These are phyloP conservation scores for Solanum chilense DNA, from an alignment of 257 asterid species.

Conservation along the genomic window DNA sequence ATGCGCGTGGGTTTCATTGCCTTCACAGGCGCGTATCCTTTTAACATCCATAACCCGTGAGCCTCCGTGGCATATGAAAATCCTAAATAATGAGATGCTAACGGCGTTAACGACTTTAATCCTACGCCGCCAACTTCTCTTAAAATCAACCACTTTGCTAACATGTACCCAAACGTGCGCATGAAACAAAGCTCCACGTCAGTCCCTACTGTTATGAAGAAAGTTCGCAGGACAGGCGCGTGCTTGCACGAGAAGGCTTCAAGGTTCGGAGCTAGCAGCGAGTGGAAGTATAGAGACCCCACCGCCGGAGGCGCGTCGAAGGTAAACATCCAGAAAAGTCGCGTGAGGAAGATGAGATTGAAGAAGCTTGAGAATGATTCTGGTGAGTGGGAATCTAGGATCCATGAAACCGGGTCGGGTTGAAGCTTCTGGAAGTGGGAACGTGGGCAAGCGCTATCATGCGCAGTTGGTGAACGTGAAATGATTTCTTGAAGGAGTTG, in stretches of 20 bases:
- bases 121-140: slow-evolving; percentile 45
- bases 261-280: slow-evolving; percentile 52
- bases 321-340: slow-evolving; percentile 64
- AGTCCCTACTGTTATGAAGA: slow-evolving; percentile 55
- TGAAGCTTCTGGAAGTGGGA: slow-evolving; percentile 51
- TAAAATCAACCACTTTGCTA: slow-evolving; percentile 58
- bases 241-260: slow-evolving; percentile 37
- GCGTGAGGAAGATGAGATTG: slow-evolving; percentile 53
- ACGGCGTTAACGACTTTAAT: slow-evolving; percentile 19
- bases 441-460: slow-evolving; percentile 49
- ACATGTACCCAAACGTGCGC: slow-evolving; percentile 75
- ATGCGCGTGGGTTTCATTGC: slow-evolving; percentile 41
- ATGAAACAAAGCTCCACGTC: slow-evolving; percentile 73
- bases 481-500: slow-evolving; percentile 71
- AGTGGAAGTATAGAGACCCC: slow-evolving; percentile 59
- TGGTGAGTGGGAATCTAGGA: slow-evolving; percentile 62
- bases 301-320: slow-evolving; percentile 58
- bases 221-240: slow-evolving; percentile 53
- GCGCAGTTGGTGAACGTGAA: slow-evolving; percentile 54
- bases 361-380: slow-evolving; percentile 79
- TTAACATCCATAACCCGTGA: slow-evolving; percentile 69
- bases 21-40: slow-evolving; percentile 64
- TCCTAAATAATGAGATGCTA: slow-evolving; percentile 28
- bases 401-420: slow-evolving; percentile 64
- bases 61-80: slow-evolving; percentile 64